Conservation (phyloP, 306 rosid genomes). For the Lathyrus tuberosus region DNA sequence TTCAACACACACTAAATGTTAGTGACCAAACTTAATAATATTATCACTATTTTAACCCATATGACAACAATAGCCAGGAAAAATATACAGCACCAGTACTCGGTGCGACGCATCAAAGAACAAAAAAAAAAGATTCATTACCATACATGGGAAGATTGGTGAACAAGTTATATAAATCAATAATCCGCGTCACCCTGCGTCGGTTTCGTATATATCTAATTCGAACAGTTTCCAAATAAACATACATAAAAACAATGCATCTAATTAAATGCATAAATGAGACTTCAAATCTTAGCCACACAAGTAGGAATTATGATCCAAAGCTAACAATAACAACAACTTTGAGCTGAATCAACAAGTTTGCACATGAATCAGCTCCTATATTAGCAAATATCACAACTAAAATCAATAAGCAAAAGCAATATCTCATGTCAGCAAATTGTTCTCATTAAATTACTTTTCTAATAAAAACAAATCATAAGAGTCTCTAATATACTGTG, state of each 20-base stretch:
- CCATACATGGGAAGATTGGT: neutral
- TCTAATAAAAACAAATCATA: slow-evolving; percentile 5
- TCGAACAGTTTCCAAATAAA: neutral
- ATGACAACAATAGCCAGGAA: neutral
- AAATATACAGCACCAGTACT: neutral
- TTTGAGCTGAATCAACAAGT: neutral
- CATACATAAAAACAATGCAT: slow-evolving; percentile 2
- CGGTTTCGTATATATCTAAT: neutral
- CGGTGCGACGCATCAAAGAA: neutral
- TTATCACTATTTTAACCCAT: slow-evolving; percentile 1
- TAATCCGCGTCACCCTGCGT: neutral
- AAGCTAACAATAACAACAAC: neutral
- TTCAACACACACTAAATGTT: slow-evolving; percentile 37
- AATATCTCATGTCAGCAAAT: too few species aligned
- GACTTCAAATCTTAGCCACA: slow-evolving; percentile 2
- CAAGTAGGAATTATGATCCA: slow-evolving; percentile 12
- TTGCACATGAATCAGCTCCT: slow-evolving; percentile 11
- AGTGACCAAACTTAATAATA: neutral
- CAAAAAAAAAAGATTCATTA: neutral
- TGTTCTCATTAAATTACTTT: too few species aligned
- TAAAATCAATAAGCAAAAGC: slow-evolving; percentile 25
- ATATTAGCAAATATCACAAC: neutral
- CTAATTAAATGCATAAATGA: neutral
- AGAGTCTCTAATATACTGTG: neutral
- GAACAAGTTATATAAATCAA: slow-evolving; percentile 3